A percentile compares a stretch with the other conserved stretches of the same genome.
Evolutionary conservation across 2,329 filamentous ascomycete species (phyloP).

Genomic region (Aureobasidium sp.): DNA sequence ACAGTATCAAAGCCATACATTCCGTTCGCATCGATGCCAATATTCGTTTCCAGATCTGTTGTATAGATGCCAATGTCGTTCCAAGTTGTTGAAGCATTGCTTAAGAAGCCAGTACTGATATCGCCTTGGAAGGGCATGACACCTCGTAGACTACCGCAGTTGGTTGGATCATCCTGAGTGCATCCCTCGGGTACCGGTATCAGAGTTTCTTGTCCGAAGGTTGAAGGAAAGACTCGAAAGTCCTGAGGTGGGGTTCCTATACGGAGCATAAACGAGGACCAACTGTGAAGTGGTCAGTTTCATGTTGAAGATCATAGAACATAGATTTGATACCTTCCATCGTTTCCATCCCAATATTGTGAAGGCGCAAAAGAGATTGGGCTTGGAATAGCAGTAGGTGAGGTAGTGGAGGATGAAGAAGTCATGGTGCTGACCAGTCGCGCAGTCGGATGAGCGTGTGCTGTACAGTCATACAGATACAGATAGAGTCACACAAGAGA

Average conservation of each 20-base stretch:
- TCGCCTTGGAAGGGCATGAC: constrained; percentile 19
- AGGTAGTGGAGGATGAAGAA: background rate
- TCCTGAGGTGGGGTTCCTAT: constrained; percentile 16
- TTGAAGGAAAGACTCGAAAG: constrained; percentile 19
- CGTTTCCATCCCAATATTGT: constrained; percentile 16
- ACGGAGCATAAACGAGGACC: constrained; percentile 15
- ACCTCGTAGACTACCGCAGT: constrained; percentile 26
- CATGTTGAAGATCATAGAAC: background rate
- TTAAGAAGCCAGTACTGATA: constrained; percentile 19
- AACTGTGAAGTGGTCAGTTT: constrained; percentile 10
- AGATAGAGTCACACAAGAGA: background rate
- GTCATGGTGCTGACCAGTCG: constrained; percentile 1
- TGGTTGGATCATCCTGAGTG: constrained; percentile 15
- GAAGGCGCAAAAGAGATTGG: constrained; percentile 6
- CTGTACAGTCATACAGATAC: background rate
- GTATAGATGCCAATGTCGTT: constrained; percentile 25
- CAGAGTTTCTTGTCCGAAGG: constrained; percentile 27
- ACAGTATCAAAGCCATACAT: constrained; percentile 30
- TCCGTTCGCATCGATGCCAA: constrained; percentile 25
- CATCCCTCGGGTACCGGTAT: constrained; percentile 28
- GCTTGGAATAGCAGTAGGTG: background rate
- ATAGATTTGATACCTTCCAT: constrained; percentile 13
- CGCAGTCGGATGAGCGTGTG: background rate
- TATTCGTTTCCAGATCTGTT: constrained; percentile 20
- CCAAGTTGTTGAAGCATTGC: constrained; percentile 27